Evolutionary conservation across 306 rosid species (phyloP), one percentile per base, ranked within the genome.

Genomic region (Lupinus albus): DNA sequence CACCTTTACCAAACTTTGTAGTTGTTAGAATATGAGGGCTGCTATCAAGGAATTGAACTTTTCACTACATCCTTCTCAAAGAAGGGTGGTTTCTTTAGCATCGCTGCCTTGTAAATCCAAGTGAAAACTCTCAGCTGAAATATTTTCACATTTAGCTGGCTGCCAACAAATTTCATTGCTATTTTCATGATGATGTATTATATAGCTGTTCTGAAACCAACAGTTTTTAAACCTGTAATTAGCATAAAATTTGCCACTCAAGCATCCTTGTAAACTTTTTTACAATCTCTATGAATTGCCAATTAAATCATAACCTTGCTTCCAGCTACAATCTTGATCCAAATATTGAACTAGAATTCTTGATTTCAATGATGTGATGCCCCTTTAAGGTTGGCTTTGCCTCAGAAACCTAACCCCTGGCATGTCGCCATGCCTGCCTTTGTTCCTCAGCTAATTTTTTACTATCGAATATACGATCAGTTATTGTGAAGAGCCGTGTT

Each of bases 1-100:
- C 49, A 55, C 45, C 17, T 65, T 38, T 52, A 38, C 48, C 59
- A 70, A 52, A 57, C n/a, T 70, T 70, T 57, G 32, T 70, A 58
- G n/a, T 35, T 70, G 38, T 46, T 35, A 35, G 60, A 71, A 35
- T 47, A 36, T 71, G 49, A 59, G 17, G 21, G 67, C 33, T 16
- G 17, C 59, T 65, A 5, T 8, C 35, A 33, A 32, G 10, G 10
- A 45, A 21, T 12, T 52, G 13, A 33, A 59, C 41, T n/a, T 33
- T 30, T 21, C 15, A 2, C 36, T 11, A 25, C 55, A 20, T 9
- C 41, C 9, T 56, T 30, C 14, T 30, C 25, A 16, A 4, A 32
- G 11, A 11, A 28, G 33, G 33, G 9, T 48, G 47, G 12, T 48
- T 48, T 57, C 56, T 16, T 49, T 16, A 48, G 32, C 48, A 62